phyloP scores from a whole-genome alignment of 176 grass and related monocot species.

The Musa beccarii region DNA sequence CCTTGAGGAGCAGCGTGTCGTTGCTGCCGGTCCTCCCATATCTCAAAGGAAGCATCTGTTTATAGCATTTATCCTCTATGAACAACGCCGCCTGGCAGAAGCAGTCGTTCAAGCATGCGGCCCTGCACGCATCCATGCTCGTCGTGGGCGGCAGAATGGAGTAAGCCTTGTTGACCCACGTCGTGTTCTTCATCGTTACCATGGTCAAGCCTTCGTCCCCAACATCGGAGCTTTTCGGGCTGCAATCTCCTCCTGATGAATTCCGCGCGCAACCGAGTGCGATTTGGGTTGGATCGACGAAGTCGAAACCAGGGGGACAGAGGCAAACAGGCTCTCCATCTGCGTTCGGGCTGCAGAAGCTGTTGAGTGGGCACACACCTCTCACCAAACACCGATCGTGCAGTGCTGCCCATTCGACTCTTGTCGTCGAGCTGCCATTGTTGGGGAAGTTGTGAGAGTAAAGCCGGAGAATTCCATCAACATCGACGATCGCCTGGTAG shows the following conservation, averaged over 20 bases:
- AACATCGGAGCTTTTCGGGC: neutral
- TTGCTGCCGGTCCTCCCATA: neutral
- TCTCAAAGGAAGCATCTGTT: neutral
- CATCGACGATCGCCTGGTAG: neutral
- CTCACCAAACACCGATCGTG: slow-evolving; percentile 20
- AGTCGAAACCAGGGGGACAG: slow-evolving; percentile 31
- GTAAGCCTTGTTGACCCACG: slow-evolving; percentile 27
- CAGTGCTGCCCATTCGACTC: slow-evolving; percentile 6
- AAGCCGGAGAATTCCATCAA: neutral
- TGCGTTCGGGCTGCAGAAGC: slow-evolving; percentile 20
- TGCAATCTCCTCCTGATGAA: neutral
- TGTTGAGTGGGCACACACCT: slow-evolving; percentile 31
- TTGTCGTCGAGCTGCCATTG: neutral
- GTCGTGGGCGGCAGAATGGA: neutral
- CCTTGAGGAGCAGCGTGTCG: neutral
- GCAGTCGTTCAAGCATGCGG: slow-evolving; percentile 31
- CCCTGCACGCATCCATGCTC: slow-evolving; percentile 32
- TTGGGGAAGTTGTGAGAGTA: neutral
- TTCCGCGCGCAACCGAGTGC: slow-evolving; percentile 20
- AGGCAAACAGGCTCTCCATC: slow-evolving; percentile 22
- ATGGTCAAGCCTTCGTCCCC: slow-evolving; percentile 12
- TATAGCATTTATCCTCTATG: neutral
- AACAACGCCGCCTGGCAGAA: slow-evolving; percentile 30
- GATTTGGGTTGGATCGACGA: neutral
- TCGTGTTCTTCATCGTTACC: slow-evolving; percentile 11